Evolutionary conservation across 371 early-diverging fungal genomes (phyloP).

Genomic region (Mucor indicus): DNA sequence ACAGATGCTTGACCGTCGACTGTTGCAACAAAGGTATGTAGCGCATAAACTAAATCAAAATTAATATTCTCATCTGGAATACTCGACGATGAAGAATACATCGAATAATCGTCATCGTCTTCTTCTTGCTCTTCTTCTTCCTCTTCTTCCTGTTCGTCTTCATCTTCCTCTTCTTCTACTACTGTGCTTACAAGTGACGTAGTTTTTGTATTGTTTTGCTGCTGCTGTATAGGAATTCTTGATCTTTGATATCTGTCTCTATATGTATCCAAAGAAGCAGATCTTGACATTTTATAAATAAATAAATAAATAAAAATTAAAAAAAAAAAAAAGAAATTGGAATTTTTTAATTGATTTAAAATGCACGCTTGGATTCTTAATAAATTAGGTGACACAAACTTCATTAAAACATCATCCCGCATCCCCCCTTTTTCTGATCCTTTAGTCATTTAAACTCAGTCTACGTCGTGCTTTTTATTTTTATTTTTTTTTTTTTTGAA

Average conservation of each 20-base stretch:
- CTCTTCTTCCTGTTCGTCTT: conserved; percentile 31
- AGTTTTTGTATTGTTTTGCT: not conserved
- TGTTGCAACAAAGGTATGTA: conserved; percentile 91
- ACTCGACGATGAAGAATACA: conserved; percentile 51
- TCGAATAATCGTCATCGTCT: conserved; percentile 46
- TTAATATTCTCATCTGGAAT: conserved; percentile 77
- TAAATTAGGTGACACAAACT: no score
- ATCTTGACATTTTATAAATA: conserved; percentile 14
- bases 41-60: conserved; percentile 81
- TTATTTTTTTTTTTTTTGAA: no score
- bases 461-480: conserved; percentile 4
- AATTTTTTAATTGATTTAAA: no score
- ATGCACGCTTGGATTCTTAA: no score
- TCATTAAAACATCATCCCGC: no score
- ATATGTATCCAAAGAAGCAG: conserved; percentile 13
- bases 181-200: conserved; percentile 24
- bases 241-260: conserved; percentile 20
- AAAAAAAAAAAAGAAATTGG: conserved; percentile 7
- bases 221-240: conserved; percentile 11
- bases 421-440: no score
- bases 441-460: no score
- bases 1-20: conserved; percentile 95
- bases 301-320: not conserved
- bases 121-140: conserved; percentile 41
- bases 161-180: conserved; percentile 27